Base-by-base conservation (phyloP, 2,329 filamentous ascomycete genomes). In the Colletotrichum australisinense region DNA sequence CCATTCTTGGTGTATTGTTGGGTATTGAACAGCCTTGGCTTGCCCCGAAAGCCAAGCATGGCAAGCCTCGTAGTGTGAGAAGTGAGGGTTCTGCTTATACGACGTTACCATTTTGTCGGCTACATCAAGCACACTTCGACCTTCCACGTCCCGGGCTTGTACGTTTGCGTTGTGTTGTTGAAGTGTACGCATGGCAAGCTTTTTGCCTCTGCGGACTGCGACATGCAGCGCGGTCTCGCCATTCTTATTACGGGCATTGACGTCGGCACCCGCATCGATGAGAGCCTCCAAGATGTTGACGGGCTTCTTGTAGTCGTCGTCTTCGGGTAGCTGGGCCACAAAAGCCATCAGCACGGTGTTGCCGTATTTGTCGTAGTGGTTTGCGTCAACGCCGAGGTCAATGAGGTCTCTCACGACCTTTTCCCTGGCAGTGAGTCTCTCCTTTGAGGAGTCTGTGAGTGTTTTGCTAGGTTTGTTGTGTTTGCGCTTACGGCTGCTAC, bases 301-400 rank as follows among this genome's bases (percentile, higher is more conserved):
- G 1, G 88, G 85, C 22, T 80, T 76, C 75, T 83, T 86, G 76
- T 89, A 86, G 75, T 88, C 86, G 28, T 88, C 86, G 26, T 88
- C 86, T 74, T 87, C 86, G 1, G 85, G 83, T 1, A 88, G 83
- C 63, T 89, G 83, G 0, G 84, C 81, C 12, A 86, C 85, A 75
- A 91, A 91, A 0, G 86, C 82, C 85, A 90, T 90, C 16, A 91
- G 83, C 1, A 88, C 87, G 0, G 89, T 90, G 76, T 86, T 85
- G 49, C 89, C 89, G 22, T 80, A 75, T 4, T 77, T 78, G 79
- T 90, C 87, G 78, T 89, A 88, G 68, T 89, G 87, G 75, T 90
- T 88, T 5, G 84, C 82, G 68, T 89, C 84, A 12, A 88, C 85
- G 0, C 81, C 78, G 1, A 81, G 79, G 1, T 67, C 12, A 1